Evolutionary conservation across 208 protist genomes (phyloP), one percentile per base, ranked within the genome.

Genomic region (Acanthamoeba healyi): DNA sequence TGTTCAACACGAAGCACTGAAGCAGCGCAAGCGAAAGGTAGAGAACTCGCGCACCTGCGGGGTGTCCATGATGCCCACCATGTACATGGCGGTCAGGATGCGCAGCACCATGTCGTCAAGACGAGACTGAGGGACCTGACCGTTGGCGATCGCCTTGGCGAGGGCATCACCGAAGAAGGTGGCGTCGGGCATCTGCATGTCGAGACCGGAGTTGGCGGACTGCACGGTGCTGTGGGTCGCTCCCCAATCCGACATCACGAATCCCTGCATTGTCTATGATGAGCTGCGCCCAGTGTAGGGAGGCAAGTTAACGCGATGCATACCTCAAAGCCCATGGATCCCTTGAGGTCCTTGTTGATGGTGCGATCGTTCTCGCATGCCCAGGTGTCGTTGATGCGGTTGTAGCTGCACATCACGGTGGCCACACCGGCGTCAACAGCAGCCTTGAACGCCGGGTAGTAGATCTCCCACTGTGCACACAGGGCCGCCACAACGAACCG

Each of bases 141-240:
- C 94, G 26, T 63, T 61, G 10, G 6, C 26, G 24, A 96, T 90
- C 1, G 81, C 72, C 34, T 42, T 32, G 29, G 44, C 44, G 12
- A 96, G 89, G 15, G 19, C 29, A 6, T 63, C 24, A 22, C 94
- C 95, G 34, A 95, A 95, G 88, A 82, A 96, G 46, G 22, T n/a
- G 46, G 34, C 92, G 74, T 67, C 67, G 10, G 96, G 96, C 97
- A 98, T 98, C 95, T 98, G 94, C 90, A 96, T 95, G 81, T 96
- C 96, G 29, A 97, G 92, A 6, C 97, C 97, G 7, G 61, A 82
- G 77, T 90, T 88, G 56, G 96, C 51, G 26, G 96, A 44, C 38
- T 77, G 70, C 49, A 56, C 88, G 44, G 95, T 96, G 81, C 93
- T 95, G 93, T 97, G 96, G 29, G 96, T 97, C 1, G 97, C 97